A percentile compares a stretch with the other conserved stretches of the same genome.
phyloP scores from a whole-genome alignment of 331 rosid genomes.

The Cydonia oblonga region DNA sequence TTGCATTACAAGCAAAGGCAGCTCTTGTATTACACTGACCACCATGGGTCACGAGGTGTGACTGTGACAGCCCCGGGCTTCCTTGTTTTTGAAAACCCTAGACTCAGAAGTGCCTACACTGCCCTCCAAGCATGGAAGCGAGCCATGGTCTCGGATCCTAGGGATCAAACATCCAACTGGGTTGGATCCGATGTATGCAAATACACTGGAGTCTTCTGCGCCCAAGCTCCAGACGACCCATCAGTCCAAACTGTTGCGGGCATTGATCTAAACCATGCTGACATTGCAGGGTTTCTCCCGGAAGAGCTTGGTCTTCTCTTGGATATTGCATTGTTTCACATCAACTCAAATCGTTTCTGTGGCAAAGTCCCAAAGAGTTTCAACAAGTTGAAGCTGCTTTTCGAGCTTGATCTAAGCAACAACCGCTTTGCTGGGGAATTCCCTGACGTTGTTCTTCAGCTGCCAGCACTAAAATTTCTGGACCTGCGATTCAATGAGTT shows the following conservation, averaged over 20 bases:
- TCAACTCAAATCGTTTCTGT: constrained; percentile 21
- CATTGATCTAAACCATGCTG: constrained; percentile 21
- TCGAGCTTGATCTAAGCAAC: constrained; percentile 20
- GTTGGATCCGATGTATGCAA: constrained; percentile 22
- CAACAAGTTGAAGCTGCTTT: constrained; percentile 7
- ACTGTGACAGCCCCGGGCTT: background rate
- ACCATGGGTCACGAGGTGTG: constrained; percentile 4
- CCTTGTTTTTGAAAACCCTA: constrained; percentile 4
- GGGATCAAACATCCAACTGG: constrained; percentile 10
- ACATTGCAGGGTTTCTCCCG: constrained; percentile 23
- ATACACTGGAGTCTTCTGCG: constrained; percentile 21
- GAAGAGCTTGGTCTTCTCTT: constrained; percentile 12
- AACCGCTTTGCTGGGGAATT: constrained; percentile 15
- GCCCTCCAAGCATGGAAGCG: constrained; percentile 19
- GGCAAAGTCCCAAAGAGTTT: constrained; percentile 18
- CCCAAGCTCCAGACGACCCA: constrained; percentile 9
- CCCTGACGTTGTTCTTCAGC: constrained; percentile 12
- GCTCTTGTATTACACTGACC: constrained; percentile 4
- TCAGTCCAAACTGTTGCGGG: constrained; percentile 15
- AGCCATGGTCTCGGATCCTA: constrained; percentile 24
- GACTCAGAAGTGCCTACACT: constrained; percentile 16
- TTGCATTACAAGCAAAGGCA: constrained; percentile 2
- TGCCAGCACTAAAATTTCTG: constrained; percentile 14
- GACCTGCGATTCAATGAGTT: constrained; percentile 24
- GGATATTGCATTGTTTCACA: constrained; percentile 18